phyloP scores from a whole-genome alignment of 2,329 filamentous ascomycete genomes.

The Colletotrichum trifolii region DNA sequence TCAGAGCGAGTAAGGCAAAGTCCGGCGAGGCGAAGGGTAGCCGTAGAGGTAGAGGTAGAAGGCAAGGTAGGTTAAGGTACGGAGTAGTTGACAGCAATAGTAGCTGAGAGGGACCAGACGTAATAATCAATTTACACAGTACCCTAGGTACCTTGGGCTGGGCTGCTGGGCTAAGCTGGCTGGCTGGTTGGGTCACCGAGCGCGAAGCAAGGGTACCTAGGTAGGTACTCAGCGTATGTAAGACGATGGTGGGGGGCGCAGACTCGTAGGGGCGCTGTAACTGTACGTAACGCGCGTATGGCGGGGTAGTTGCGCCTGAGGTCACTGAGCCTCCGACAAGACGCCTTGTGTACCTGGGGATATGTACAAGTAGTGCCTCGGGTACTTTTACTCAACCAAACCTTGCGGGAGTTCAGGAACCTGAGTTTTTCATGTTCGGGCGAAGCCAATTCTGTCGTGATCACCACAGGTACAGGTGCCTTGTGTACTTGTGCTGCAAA shows the following conservation, averaged over 20 bases:
- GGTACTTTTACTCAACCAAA: no score
- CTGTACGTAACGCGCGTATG: constrained; percentile 35
- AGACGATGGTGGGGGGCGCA: constrained; percentile 20
- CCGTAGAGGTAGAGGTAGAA: not conserved
- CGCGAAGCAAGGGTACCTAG: constrained; percentile 1
- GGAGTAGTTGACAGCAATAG: not conserved
- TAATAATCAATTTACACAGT: constrained; percentile 33
- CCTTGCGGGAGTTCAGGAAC: no score
- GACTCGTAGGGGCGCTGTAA: constrained; percentile 23
- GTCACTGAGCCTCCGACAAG: no score
- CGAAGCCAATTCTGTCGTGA: no score
- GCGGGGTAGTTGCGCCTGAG: constrained; percentile 25
- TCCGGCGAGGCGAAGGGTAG: constrained; percentile 1
- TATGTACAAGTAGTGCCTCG: no score
- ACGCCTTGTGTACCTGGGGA: no score
- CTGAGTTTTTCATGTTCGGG: no score
- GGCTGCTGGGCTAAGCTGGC: not conserved
- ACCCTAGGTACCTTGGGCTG: constrained; percentile 8
- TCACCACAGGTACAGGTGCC: no score
- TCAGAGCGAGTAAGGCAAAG: constrained; percentile 26
- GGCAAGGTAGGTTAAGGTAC: no score
- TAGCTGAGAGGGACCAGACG: constrained; percentile 29
- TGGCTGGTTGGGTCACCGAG: constrained; percentile 17
- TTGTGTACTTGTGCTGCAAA: no score
- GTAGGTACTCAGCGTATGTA: no score